A percentile compares a stretch with the other conserved stretches of the same genome.
phyloP scores from a whole-genome alignment of 768 basidiomycete genomes.

The Pleurotus cornucopiae region DNA sequence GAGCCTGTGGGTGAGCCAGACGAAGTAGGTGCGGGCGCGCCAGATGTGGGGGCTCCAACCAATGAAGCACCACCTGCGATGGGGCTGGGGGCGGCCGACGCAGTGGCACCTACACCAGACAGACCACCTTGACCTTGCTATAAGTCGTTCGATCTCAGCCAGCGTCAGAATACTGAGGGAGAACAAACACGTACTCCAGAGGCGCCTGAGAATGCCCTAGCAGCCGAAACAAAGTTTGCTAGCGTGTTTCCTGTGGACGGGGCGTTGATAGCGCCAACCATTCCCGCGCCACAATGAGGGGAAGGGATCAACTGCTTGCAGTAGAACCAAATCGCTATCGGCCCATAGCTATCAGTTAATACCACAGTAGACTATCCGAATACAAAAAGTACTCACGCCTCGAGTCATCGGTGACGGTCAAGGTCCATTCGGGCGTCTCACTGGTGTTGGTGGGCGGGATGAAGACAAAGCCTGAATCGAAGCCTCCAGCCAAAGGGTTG shows the following conservation, averaged over 20 bases:
- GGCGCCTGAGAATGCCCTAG: conserved; percentile 20
- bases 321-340: conserved; percentile 45
- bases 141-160: not conserved
- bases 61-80: conserved; percentile 23
- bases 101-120: conserved; percentile 43
- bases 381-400: conserved; percentile 31
- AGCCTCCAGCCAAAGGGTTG: conserved; percentile 38
- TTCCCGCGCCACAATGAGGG: conserved; percentile 41
- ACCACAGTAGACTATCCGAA: conserved; percentile 9
- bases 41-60: not conserved
- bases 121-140: conserved; percentile 40
- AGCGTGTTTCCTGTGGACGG: conserved; percentile 41
- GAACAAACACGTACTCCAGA: conserved; percentile 28
- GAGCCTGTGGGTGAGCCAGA: not conserved
- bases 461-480: conserved; percentile 50
- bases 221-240: conserved; percentile 27
- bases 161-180: not conserved
- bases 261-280: conserved; percentile 53
- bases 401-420: conserved; percentile 45
- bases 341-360: conserved; percentile 15
- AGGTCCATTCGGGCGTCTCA: conserved; percentile 37
- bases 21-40: not conserved
- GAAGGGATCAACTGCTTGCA: conserved; percentile 42
- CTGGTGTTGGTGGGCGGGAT: conserved; percentile 24
- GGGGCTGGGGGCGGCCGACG: conserved; percentile 38